Evolutionary conservation across 2,329 filamentous ascomycete genomes (phyloP).

Genomic region (Kalmusia sp.): DNA sequence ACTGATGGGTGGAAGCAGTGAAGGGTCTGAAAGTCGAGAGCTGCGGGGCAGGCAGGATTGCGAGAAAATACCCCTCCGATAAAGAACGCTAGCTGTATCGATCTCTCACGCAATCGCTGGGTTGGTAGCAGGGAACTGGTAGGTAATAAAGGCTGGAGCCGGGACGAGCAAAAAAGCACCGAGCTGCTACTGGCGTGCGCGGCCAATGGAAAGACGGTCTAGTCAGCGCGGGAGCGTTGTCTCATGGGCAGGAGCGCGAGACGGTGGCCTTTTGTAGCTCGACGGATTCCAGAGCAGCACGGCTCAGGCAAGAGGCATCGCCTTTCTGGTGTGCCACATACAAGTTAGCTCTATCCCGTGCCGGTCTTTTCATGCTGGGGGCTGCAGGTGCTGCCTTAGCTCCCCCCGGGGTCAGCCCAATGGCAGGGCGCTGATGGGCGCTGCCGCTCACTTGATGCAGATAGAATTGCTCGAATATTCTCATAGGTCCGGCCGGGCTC

Average conservation of each 20-base stretch:
- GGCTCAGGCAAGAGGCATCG: constrained; percentile 13
- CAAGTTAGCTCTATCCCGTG: constrained; percentile 45
- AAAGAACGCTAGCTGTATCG: constrained; percentile 30
- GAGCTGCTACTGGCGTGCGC: constrained; percentile 4
- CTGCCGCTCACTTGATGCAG: constrained; percentile 30
- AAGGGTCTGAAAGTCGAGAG: constrained; percentile 10
- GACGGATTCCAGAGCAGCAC: constrained; percentile 1
- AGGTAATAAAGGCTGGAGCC: constrained; percentile 14
- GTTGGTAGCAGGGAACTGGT: constrained; percentile 8
- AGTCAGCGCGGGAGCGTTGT: neutral
- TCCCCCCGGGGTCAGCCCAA: constrained; percentile 28
- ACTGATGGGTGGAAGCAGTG: constrained; percentile 2
- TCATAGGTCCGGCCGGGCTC: constrained; percentile 35
- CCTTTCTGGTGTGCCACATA: constrained; percentile 19
- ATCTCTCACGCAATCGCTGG: constrained; percentile 26
- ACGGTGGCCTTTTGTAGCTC: constrained; percentile 7
- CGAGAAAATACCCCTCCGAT: constrained; percentile 23
- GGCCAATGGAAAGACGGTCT: neutral
- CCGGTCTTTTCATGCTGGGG: constrained; percentile 47
- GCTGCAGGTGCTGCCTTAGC: constrained; percentile 33
- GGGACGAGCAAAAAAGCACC: constrained; percentile 8
- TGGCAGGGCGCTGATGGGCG: constrained; percentile 23
- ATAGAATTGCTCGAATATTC: constrained; percentile 27
- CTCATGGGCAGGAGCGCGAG: constrained; percentile 4
- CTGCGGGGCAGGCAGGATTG: constrained; percentile 25